Evolutionary conservation across 306 rosid species (phyloP).

Genomic region (Benincasa hispida): DNA sequence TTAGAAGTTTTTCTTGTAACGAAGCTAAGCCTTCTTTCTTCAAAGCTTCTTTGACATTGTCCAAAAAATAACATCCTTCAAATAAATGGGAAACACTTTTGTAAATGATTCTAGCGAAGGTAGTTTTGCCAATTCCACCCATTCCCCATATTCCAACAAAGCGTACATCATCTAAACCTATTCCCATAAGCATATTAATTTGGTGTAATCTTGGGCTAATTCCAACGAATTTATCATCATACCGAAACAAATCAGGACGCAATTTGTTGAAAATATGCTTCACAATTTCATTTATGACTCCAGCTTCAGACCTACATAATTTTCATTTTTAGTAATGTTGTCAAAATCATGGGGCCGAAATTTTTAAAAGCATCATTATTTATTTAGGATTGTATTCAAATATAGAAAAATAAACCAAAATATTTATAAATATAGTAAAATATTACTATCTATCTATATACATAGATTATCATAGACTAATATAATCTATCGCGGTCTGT

Average conservation of each 20-base stretch:
- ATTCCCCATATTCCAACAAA: conserved; percentile 23
- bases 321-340: not conserved
- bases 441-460: too few relatives aligned
- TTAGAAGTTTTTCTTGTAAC: conserved; percentile 11
- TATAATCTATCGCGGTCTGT: too few relatives aligned
- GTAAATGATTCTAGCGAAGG: conserved; percentile 12
- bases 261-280: not conserved
- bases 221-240: conserved; percentile 8
- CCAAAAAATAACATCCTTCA: conserved; percentile 6
- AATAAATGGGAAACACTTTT: not conserved
- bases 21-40: not conserved
- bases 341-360: too few relatives aligned
- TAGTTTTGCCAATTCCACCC: conserved; percentile 23
- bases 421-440: too few relatives aligned
- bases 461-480: too few relatives aligned
- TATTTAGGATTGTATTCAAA: too few relatives aligned
- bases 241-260: not conserved
- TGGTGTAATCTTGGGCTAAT: not conserved
- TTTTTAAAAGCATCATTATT: too few relatives aligned
- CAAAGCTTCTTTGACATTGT: conserved; percentile 6
- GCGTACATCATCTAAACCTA: not conserved
- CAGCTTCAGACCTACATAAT: not conserved
- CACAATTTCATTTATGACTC: not conserved
- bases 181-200: not conserved
- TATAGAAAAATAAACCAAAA: too few relatives aligned